phyloP scores from a whole-genome alignment of 148 eudicot species.

The Chenopodium suecicum region DNA sequence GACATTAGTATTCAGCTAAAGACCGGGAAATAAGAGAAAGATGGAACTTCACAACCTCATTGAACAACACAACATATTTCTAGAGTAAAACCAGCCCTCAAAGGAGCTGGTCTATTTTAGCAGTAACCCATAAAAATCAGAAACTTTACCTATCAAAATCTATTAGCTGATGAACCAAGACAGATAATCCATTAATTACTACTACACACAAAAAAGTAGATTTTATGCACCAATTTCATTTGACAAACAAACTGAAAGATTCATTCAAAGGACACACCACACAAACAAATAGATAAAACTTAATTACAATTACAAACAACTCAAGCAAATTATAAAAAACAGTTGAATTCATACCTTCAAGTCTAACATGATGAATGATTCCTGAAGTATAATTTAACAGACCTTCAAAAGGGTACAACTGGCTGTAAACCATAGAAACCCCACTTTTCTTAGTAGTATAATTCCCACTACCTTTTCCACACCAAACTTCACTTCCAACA shows the following conservation, averaged over 20 bases:
- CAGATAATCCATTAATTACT: too few relatives aligned
- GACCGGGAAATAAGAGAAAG: too few relatives aligned
- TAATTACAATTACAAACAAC: neutral
- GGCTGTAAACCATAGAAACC: constrained; percentile 65
- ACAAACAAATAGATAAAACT: neutral
- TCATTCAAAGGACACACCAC: neutral
- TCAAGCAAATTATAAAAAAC: neutral
- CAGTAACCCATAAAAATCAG: too few relatives aligned
- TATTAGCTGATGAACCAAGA: too few relatives aligned
- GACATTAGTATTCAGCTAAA: too few relatives aligned
- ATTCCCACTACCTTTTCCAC: constrained; percentile 66
- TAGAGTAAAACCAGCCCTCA: neutral
- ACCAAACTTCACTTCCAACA: constrained; percentile 91
- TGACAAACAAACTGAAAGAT: neutral
- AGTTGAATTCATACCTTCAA: constrained; percentile 55
- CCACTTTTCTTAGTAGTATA: constrained; percentile 55
- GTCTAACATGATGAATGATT: constrained; percentile 84
- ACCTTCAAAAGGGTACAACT: constrained; percentile 77
- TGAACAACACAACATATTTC: too few relatives aligned
- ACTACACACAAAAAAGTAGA: too few relatives aligned
- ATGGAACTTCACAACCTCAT: too few relatives aligned
- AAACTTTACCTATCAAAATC: too few relatives aligned
- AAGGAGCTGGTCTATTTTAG: neutral
- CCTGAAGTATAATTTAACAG: constrained; percentile 88
- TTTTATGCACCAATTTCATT: neutral